Evolutionary conservation across 345 rosid genomes (phyloP).

Genomic region (Eucalyptus brandiana): DNA sequence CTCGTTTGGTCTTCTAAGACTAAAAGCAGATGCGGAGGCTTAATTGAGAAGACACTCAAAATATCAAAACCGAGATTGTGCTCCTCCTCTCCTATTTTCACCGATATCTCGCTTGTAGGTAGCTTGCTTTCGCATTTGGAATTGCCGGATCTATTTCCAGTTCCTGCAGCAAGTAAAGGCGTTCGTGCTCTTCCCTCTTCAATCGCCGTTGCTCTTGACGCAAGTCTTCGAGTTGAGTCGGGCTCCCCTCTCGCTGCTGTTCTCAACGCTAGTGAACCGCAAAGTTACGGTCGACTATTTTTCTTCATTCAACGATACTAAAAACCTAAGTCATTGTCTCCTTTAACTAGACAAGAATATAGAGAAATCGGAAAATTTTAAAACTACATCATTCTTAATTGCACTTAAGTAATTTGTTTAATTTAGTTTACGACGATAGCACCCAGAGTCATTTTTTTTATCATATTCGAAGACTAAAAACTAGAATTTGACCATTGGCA

Average conservation of each 20-base stretch:
- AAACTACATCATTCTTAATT: not conserved
- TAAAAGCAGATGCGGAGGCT: not conserved
- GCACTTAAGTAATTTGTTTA: not conserved
- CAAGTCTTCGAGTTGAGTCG: not conserved
- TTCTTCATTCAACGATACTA: not conserved
- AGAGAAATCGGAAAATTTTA: not conserved
- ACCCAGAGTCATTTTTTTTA: not conserved
- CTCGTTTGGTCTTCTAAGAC: not conserved
- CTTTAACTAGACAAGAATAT: not conserved
- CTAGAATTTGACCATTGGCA: not conserved
- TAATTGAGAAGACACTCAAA: not conserved
- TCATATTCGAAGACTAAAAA: not conserved
- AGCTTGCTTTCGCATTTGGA: not conserved
- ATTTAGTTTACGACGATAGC: rapidly evolving
- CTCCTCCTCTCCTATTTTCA: not conserved
- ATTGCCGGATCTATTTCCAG: not conserved
- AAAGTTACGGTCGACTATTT: not conserved
- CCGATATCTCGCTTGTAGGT: not conserved
- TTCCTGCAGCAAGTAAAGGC: not conserved
- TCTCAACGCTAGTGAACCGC: not conserved
- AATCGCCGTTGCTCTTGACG: not conserved
- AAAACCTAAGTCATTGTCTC: not conserved
- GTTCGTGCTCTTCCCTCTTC: not conserved
- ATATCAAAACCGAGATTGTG: not conserved
- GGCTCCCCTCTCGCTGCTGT: not conserved